Evolutionary conservation across 2,329 filamentous ascomycete species (phyloP), one percentile per base, ranked within the genome.

Genomic region (Fonsecaea nubica): DNA sequence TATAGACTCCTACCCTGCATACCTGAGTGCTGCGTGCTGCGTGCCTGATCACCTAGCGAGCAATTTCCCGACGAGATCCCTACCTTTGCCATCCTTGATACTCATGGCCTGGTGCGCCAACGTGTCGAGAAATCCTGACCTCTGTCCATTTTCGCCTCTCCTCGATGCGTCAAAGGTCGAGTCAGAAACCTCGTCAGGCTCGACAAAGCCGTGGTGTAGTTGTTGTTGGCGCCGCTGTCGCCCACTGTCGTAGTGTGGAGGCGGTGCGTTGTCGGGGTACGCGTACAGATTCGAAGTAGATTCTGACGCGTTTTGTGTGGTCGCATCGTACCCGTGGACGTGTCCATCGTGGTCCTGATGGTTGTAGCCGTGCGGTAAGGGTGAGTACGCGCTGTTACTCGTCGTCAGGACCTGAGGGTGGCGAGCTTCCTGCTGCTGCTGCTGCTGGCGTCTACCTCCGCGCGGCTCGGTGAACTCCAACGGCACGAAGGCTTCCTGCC

Each of bases 381-480:
- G 52, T 9, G 60, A 33, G 38, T 38, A 15, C 7, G 65, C 33
- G 53, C 64, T 48, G 55, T 68, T 62, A 15, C 48, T 42, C 6
- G 56, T 25, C 33, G 40, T 36, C n/a, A 58, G 54, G 13, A 56
- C 48, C 33, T 59, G 52, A 25, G 35, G 15, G 25, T 56, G 50
- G 21, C n/a, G 4, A 2, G 21, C 9, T 58, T 52, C n/a, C 9
- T 15, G 58, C 32, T 38, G 45, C 5, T 61, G 45, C 30, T 35
- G 33, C 2, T 63, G 54, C 40, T n/a, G 40, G 15, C 4, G 13
- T n/a, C 18, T n/a, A 4, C n/a, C n/a, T 33, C n/a, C 18, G 38
- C 65, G 60, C 3, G 53, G 61, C 13, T 57, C 56, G 25, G 52
- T 53, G 50, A 64, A 65, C 13, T 68, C 52, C 57, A 64, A n/a